Conservation (phyloP, 2,329 filamentous ascomycete genomes). For the Cladosporium velox region DNA sequence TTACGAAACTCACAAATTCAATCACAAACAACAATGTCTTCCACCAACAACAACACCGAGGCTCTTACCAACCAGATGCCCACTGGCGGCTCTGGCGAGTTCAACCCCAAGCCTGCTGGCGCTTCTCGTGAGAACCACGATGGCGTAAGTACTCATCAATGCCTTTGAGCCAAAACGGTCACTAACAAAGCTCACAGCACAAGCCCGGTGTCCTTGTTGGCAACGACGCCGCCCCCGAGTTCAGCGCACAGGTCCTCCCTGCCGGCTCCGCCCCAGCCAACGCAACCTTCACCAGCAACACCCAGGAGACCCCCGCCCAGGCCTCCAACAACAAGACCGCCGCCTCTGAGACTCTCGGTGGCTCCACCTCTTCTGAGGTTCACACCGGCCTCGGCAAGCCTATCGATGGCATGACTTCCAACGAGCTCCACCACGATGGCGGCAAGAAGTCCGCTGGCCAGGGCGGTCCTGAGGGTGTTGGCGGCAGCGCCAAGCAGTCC, state of each 20-base stretch:
- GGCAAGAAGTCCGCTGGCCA: conserved; percentile 44
- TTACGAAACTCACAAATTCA: not conserved
- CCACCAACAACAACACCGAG: conserved; percentile 19
- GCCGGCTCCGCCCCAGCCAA: conserved; percentile 63
- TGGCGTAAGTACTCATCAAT: conserved; percentile 6
- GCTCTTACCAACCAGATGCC: conserved; percentile 22
- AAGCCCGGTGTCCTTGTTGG: conserved; percentile 62
- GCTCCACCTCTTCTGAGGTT: conserved; percentile 56
- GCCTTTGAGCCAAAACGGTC: conserved; percentile 14
- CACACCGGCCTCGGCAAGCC: conserved; percentile 57
- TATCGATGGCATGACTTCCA: conserved; percentile 50
- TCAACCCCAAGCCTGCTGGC: conserved; percentile 17
- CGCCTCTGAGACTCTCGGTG: conserved; percentile 51
- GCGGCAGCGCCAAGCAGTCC: conserved; percentile 31
- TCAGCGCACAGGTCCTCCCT: conserved; percentile 61
- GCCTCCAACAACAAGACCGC: conserved; percentile 46
- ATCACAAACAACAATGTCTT: conserved; percentile 1
- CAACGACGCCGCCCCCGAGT: conserved; percentile 63
- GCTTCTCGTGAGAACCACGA: conserved; percentile 20
- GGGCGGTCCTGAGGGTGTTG: conserved; percentile 48
- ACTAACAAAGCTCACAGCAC: conserved; percentile 52
- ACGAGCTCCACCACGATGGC: conserved; percentile 47
- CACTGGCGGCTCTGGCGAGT: conserved; percentile 17
- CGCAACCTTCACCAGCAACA: conserved; percentile 49
- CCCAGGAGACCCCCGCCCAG: conserved; percentile 41